Evolutionary conservation across 164 flowering plant genomes (phyloP).

Genomic region (Tetracentron sinense): DNA sequence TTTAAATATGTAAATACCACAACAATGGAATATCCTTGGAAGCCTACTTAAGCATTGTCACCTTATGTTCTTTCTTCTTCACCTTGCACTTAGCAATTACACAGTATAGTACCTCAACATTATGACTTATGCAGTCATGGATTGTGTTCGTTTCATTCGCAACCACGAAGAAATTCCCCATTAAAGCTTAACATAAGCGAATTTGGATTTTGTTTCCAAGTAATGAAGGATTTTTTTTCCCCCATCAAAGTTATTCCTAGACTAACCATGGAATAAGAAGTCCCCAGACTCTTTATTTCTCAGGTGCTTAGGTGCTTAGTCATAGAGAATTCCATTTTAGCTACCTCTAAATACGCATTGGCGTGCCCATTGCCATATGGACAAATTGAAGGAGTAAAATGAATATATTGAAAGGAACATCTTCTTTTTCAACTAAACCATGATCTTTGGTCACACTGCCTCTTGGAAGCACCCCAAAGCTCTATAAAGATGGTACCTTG

Average conservation of each 20-base stretch:
- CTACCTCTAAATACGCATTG: constrained; percentile 61
- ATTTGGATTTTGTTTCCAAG: constrained; percentile 28
- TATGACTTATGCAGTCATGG: too few species aligned
- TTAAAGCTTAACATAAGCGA: too few species aligned
- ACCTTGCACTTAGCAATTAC: too few species aligned
- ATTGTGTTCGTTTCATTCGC: too few species aligned
- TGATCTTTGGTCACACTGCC: constrained; percentile 37
- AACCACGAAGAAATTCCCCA: too few species aligned
- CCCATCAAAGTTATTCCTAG: too few species aligned
- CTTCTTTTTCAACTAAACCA: constrained; percentile 31
- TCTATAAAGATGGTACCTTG: constrained; percentile 58
- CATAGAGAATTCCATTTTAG: constrained; percentile 75
- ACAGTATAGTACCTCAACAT: too few species aligned
- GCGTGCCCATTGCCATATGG: constrained; percentile 68
- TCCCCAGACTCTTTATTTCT: constrained; percentile 81
- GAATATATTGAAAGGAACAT: constrained; percentile 52
- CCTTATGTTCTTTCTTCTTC: too few species aligned
- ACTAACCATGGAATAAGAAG: constrained; percentile 51
- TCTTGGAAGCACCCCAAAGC: constrained; percentile 41
- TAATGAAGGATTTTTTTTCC: constrained; percentile 54
- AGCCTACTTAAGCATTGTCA: constrained; percentile 33
- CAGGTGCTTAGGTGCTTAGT: constrained; percentile 69
- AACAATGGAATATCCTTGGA: too few species aligned
- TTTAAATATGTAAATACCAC: background rate
- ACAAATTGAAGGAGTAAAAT: constrained; percentile 59